Conservation (phyloP, 495 filamentous ascomycete genomes). For the Hypoxylon subgilvum region DNA sequence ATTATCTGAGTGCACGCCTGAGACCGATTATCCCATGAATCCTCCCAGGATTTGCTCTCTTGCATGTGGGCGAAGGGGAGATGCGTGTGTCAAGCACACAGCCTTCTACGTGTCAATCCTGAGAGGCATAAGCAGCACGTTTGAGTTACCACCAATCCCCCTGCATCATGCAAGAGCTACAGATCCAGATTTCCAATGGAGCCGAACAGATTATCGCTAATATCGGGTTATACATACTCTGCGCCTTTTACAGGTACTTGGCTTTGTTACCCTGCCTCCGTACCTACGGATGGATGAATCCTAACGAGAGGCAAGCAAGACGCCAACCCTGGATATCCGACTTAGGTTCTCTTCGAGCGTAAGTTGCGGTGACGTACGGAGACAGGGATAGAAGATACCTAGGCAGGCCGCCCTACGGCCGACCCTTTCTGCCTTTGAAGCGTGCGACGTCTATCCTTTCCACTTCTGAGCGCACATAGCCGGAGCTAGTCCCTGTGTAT, state of each 20-base stretch:
- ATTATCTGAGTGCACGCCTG: slow-evolving; percentile 30
- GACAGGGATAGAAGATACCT: slow-evolving; percentile 9
- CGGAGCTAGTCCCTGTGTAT: slow-evolving; percentile 17
- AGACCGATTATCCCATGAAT: slow-evolving; percentile 35
- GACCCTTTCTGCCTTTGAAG: slow-evolving; percentile 9
- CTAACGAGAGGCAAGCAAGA: background rate
- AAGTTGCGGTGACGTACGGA: slow-evolving; percentile 18
- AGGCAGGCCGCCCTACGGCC: slow-evolving; percentile 23
- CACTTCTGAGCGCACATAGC: slow-evolving; percentile 13
- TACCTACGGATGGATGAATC: background rate
- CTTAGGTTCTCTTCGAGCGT: slow-evolving; percentile 13
- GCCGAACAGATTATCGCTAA: slow-evolving; percentile 26
- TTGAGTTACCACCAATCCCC: slow-evolving; percentile 27
- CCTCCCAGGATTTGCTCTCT: slow-evolving; percentile 31
- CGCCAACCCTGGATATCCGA: slow-evolving; percentile 11
- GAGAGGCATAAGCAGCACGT: slow-evolving; percentile 30
- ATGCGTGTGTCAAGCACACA: slow-evolving; percentile 31
- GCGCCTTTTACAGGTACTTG: slow-evolving; percentile 16
- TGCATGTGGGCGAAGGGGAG: slow-evolving; percentile 33
- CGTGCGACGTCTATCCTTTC: slow-evolving; percentile 18
- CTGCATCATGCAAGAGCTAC: slow-evolving; percentile 35
- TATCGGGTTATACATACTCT: slow-evolving; percentile 28
- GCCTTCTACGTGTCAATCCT: slow-evolving; percentile 44
- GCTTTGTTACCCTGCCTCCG: background rate
- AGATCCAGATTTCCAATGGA: slow-evolving; percentile 37